Conservation (phyloP, 108 stramenopile species). For the Cyclostephanos tholiformis region DNA sequence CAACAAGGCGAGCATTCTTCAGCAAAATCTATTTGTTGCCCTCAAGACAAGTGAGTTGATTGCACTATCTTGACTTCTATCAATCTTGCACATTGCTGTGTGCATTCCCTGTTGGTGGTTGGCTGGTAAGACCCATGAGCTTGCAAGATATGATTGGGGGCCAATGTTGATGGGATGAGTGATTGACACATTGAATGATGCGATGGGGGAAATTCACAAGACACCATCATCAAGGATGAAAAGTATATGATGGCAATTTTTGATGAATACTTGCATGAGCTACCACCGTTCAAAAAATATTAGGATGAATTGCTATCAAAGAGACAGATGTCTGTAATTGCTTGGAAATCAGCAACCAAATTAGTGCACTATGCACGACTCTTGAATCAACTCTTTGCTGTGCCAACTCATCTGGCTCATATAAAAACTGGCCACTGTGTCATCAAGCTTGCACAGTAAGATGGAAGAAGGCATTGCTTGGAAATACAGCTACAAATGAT, state of each 20-base stretch:
- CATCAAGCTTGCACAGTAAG: no score
- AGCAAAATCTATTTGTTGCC: conserved; percentile 16
- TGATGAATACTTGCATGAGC: background rate
- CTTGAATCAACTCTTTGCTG: no score
- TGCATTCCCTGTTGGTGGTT: conserved; percentile 21
- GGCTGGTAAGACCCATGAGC: conserved; percentile 25
- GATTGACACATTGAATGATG: background rate
- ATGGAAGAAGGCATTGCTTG: no score
- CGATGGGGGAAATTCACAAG: background rate
- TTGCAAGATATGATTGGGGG: conserved; percentile 19
- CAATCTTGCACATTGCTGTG: conserved; percentile 23
- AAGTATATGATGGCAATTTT: conserved; percentile 8
- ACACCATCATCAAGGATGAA: conserved; percentile 6
- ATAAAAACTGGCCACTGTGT: no score
- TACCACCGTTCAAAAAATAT: conserved; percentile 13
- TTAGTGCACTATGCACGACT: no score
- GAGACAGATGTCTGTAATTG: no score
- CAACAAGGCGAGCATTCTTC: conserved; percentile 20
- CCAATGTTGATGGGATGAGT: background rate
- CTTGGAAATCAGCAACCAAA: no score
- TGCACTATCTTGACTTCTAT: conserved; percentile 18
- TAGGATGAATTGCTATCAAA: no score
- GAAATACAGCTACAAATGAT: no score
- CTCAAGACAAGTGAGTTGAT: conserved; percentile 25
- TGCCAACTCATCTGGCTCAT: no score